These are phyloP conservation scores for Hygrocybe punicea DNA, from an alignment of 768 basidiomycete species.

Conservation along the genomic window DNA sequence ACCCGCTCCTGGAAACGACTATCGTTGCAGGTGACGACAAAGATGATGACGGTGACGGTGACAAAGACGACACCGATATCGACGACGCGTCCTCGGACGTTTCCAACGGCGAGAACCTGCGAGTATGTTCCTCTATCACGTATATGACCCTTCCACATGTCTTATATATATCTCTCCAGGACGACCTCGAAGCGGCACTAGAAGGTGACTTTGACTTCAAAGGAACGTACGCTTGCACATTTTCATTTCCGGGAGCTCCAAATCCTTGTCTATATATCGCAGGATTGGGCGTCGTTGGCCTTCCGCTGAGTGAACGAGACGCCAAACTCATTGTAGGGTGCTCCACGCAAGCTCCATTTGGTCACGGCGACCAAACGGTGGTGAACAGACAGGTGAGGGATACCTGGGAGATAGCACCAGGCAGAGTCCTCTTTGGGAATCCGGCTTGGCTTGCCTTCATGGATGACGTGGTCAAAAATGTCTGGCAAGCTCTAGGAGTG, in stretches of 20 bases:
- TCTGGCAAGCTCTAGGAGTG: conserved; percentile 40
- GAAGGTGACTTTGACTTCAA: conserved; percentile 30
- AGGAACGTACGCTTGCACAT: conserved; percentile 33
- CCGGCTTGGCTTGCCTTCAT: conserved; percentile 40
- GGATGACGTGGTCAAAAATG: conserved; percentile 24
- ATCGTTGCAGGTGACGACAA: too few species aligned
- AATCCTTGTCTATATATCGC: conserved; percentile 42
- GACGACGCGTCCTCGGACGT: conserved; percentile 12
- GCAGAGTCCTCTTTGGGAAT: conserved; percentile 39
- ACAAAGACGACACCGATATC: conserved; percentile 1
- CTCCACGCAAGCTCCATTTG: conserved; percentile 44
- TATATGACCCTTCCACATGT: not conserved
- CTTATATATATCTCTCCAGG: conserved; percentile 18
- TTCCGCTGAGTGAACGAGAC: conserved; percentile 41
- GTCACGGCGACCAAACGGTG: conserved; percentile 41
- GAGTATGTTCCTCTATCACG: not conserved
- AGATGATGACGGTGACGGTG: too few species aligned
- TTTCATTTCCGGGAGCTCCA: conserved; percentile 26
- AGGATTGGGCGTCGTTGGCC: conserved; percentile 41
- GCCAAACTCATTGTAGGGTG: conserved; percentile 37
- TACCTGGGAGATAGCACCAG: conserved; percentile 51
- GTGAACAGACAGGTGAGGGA: conserved; percentile 45
- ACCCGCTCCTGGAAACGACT: not conserved
- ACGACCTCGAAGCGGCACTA: conserved; percentile 31
- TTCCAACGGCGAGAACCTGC: conserved; percentile 8